Conservation (phyloP, 331 rosid species). For the Malus hybrid region DNA sequence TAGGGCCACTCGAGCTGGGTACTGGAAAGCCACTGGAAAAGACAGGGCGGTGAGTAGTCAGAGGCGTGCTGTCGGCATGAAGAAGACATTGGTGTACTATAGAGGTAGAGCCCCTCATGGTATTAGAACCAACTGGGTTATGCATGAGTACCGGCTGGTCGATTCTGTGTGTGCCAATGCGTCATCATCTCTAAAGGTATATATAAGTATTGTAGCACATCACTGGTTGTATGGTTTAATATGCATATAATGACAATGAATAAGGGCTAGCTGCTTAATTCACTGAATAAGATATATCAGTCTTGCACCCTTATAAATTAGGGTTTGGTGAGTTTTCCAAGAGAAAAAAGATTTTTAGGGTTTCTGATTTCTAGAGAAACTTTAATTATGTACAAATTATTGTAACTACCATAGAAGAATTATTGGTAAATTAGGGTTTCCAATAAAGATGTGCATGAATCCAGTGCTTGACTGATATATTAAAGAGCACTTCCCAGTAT, state of each 20-base stretch:
- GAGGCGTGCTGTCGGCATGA: slow-evolving; percentile 66
- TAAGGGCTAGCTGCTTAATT: neutral
- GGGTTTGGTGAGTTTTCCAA: neutral
- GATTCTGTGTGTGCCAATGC: slow-evolving; percentile 39
- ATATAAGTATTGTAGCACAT: neutral
- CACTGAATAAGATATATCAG: neutral
- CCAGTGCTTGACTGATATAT: neutral
- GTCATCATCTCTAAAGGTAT: slow-evolving; percentile 65
- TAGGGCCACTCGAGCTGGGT: slow-evolving; percentile 81
- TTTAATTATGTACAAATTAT: neutral
- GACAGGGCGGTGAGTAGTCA: slow-evolving; percentile 74
- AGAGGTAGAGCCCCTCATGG: slow-evolving; percentile 97
- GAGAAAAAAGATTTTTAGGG: neutral
- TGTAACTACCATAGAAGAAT: neutral
- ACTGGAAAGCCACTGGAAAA: slow-evolving; percentile 98
- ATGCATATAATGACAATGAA: neutral
- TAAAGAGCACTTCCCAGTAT: neutral
- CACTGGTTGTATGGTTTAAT: neutral
- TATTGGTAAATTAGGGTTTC: neutral
- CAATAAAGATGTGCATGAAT: neutral
- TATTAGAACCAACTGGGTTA: slow-evolving; percentile 84
- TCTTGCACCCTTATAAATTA: neutral
- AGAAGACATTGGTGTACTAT: slow-evolving; percentile 92
- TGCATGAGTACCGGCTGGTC: slow-evolving; percentile 89
- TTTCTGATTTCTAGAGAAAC: neutral